Evolutionary conservation across 2,329 filamentous ascomycete genomes (phyloP), one percentile per base, ranked within the genome.

Genomic region (Fusarium secorum): DNA sequence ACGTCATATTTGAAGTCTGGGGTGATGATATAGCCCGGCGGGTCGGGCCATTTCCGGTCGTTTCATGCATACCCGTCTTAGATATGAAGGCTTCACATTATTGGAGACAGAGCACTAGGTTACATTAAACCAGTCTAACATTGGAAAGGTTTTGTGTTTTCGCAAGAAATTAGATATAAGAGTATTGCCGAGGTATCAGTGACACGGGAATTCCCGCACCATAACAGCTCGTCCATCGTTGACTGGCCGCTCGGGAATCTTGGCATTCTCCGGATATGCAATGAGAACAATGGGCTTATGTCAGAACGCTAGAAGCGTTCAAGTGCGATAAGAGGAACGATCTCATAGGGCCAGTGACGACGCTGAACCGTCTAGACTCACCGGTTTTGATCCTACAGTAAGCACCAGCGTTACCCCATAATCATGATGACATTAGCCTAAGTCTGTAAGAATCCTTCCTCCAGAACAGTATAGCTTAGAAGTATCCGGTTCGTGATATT

Each of bases 1-100:
- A 7, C 20, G 5, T 1, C 4, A 4, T 11, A 3, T 0, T 15
- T 15, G 13, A n/a, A n/a, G 4, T 7, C 24, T n/a, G 24, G 9
- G 18, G 24, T 20, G 0, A 20, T 26, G 8, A 0, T 14, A 3
- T 45, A n/a, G 9, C 6, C 2, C 7, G 24, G 18, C 24, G 11
- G 24, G 24, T 11, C 42, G 8, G n/a, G n/a, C n/a, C n/a, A n/a
- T n/a, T n/a, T n/a, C n/a, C n/a, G 3, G 24, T 20, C 24, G 18
- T 15, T 20, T 28, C 18, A 28, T 7, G 8, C 8, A 20, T 15
- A 28, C 42, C 24, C 4, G 24, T 5, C 42, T 45, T 45, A n/a
- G 2, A 15, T 45, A 7, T 2, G 18, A 15, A 28, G 4, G 5
- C 3, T 10, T 45, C 18, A 26, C 11, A 26, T 5, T 4, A 7